Evolutionary conservation across 2,329 filamentous ascomycete species (phyloP).

Genomic region (Phyllosticta paracitricarpa): DNA sequence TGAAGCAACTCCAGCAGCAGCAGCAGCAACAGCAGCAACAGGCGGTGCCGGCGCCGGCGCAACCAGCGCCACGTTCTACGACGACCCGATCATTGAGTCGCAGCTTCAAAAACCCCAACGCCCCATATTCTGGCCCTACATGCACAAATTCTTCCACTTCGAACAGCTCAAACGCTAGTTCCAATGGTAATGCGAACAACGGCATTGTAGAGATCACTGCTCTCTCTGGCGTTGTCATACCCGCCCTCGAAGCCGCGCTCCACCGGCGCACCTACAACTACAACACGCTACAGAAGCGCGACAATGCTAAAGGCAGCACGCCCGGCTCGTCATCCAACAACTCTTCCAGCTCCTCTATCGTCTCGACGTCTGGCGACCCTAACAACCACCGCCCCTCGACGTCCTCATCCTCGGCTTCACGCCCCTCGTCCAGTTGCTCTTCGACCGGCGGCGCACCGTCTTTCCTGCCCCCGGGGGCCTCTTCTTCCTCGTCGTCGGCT

Average conservation of each 20-base stretch:
- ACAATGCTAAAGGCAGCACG: neutral
- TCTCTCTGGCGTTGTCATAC: slow-evolving; percentile 82
- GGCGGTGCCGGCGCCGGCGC: neutral
- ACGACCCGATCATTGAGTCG: slow-evolving; percentile 4
- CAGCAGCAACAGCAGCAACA: neutral
- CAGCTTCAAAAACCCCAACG: neutral
- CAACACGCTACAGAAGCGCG: slow-evolving; percentile 42
- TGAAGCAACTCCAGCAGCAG: neutral
- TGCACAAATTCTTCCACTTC: slow-evolving; percentile 9
- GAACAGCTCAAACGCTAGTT: slow-evolving; percentile 9
- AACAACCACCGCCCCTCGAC: neutral
- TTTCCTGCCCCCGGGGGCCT: neutral
- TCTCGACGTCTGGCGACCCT: neutral
- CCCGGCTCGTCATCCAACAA: neutral
- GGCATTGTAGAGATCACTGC: slow-evolving; percentile 64
- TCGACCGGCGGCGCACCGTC: neutral
- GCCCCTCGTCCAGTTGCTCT: neutral
- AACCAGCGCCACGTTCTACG: slow-evolving; percentile 1
- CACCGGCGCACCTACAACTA: slow-evolving; percentile 60
- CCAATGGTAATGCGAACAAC: neutral
- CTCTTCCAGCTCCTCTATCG: neutral
- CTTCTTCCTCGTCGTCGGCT: neutral
- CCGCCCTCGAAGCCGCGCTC: slow-evolving; percentile 82
- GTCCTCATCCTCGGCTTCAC: neutral
- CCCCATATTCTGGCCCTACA: slow-evolving; percentile 1